Conservation (phyloP, 139 green algal genomes). For the Picochlorum sp. region DNA sequence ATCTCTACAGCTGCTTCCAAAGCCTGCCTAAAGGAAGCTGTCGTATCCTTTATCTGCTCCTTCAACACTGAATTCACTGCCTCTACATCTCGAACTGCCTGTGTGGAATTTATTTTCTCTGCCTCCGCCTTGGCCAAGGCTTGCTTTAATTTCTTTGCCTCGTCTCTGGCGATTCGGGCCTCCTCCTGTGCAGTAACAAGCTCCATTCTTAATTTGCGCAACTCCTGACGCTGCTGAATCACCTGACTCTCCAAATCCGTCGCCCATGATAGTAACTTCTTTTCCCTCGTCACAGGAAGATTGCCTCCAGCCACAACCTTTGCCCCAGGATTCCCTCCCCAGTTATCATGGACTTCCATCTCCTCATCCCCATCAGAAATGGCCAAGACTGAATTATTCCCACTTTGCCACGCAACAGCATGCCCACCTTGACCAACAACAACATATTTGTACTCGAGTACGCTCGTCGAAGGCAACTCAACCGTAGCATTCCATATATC, state of each 20-base stretch:
- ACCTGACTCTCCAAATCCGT: conserved; percentile 33
- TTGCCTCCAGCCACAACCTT: conserved; percentile 23
- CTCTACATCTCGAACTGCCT: conserved; percentile 15
- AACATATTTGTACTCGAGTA: conserved; percentile 54
- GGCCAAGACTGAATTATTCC: conserved; percentile 52
- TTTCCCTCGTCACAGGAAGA: conserved; percentile 28
- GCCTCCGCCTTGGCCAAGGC: conserved; percentile 25
- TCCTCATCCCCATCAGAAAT: conserved; percentile 20
- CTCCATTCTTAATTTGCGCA: conserved; percentile 35
- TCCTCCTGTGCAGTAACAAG: conserved; percentile 37
- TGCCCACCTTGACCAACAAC: conserved; percentile 28
- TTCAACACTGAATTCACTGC: conserved; percentile 27
- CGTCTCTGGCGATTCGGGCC: conserved; percentile 5
- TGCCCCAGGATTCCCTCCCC: conserved; percentile 36
- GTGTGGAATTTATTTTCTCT: conserved; percentile 7
- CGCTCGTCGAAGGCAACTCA: conserved; percentile 22
- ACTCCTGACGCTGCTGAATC: conserved; percentile 30
- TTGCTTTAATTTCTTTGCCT: conserved; percentile 9
- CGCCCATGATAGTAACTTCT: conserved; percentile 37
- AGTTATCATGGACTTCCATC: conserved; percentile 50
- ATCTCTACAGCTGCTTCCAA: conserved; percentile 24
- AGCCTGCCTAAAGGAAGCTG: conserved; percentile 28
- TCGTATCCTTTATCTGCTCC: conserved; percentile 32
- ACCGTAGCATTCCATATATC: conserved; percentile 33
- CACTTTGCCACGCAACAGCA: conserved; percentile 38